phyloP scores from a whole-genome alignment of 208 protist species.

The Acanthamoeba triangularis region DNA sequence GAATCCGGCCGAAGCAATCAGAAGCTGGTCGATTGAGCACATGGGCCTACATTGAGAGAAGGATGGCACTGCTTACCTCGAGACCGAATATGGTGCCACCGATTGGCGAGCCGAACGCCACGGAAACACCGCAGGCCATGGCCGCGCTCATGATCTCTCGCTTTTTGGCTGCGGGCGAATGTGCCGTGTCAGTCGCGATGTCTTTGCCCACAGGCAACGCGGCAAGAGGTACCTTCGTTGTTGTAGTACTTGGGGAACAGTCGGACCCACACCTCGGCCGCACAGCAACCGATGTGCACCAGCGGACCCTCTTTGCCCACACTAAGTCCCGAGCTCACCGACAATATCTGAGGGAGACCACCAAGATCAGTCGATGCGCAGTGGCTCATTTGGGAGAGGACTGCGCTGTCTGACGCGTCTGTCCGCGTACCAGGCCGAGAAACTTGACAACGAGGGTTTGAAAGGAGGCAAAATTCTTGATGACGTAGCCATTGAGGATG shows the following conservation, averaged over 20 bases:
- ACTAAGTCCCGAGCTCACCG: slow-evolving; percentile 78
- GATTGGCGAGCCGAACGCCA: slow-evolving; percentile 87
- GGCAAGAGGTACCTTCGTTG: no score
- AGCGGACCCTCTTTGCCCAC: slow-evolving; percentile 87
- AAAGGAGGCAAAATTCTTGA: slow-evolving; percentile 78
- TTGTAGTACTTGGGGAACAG: slow-evolving; percentile 82
- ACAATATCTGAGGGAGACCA: slow-evolving; percentile 22
- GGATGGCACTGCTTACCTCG: not conserved
- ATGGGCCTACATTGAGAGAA: not conserved
- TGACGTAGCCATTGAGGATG: slow-evolving; percentile 84
- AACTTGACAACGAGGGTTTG: slow-evolving; percentile 81
- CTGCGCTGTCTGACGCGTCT: no score
- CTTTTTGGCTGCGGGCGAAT: slow-evolving; percentile 71
- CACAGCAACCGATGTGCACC: slow-evolving; percentile 80
- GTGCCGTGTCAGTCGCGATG: no score
- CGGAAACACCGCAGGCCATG: slow-evolving; percentile 82
- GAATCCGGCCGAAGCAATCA: no score
- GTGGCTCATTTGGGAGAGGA: no score
- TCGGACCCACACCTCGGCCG: slow-evolving; percentile 70
- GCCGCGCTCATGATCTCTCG: slow-evolving; percentile 83
- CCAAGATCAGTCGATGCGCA: no score
- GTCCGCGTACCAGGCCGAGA: slow-evolving; percentile 68
- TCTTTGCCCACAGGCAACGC: no score
- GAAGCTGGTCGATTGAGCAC: no score
- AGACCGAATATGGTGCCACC: slow-evolving; percentile 85